Base-by-base conservation (phyloP, 2,329 filamentous ascomycete genomes). In the Alternaria postmessia region DNA sequence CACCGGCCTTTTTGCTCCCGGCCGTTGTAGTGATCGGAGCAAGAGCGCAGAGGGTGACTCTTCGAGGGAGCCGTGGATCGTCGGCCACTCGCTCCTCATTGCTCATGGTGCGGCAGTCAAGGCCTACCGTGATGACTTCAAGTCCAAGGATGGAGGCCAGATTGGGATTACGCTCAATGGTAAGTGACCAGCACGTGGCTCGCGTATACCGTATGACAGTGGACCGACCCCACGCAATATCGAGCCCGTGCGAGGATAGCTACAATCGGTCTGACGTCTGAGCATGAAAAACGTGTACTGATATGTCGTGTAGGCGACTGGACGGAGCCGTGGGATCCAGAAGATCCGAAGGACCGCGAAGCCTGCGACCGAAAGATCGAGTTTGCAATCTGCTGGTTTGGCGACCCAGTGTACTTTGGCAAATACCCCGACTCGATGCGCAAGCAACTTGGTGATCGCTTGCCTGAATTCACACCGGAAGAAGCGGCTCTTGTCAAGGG, bases 101-200 rank as follows among this genome's bases (percentile, higher is more conserved):
- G 91, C 92, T 18, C 93, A 96, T 74, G 93, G 88, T 6, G 84
- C 88, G 30, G 92, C 91, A 1, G 92, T 95, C 57, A 93, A 93
- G 82, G 86, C 88, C 14, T 96, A 94, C 80, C 87, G 92, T 52
- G 89, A 92, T 16, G 90, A 95, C 57, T 95, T 94, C 83, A 92
- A 94, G 81, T 78, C 84, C 18, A 86, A 83, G 59, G 82, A 90
- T 70, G 87, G 88, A 49, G 92, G 92, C 42, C 85, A 93, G 78
- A 95, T 96, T 73, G 93, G 91, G 43, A 96, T 96, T 76, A 95
- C 92, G 18, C 85, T 96, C 60, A 96, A 96, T 76, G 93, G 88
- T 87, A 82, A 71, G 77, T 75, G 62, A 67, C 39, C 39, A 41
- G 56, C 64, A 58, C 62, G 63, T 66, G 58, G 48, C 49, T 61